Percentiles rank a stretch among this genome's conserved stretches.
phyloP scores from a whole-genome alignment of 768 basidiomycete species.

The Auriscalpium microsporum region DNA sequence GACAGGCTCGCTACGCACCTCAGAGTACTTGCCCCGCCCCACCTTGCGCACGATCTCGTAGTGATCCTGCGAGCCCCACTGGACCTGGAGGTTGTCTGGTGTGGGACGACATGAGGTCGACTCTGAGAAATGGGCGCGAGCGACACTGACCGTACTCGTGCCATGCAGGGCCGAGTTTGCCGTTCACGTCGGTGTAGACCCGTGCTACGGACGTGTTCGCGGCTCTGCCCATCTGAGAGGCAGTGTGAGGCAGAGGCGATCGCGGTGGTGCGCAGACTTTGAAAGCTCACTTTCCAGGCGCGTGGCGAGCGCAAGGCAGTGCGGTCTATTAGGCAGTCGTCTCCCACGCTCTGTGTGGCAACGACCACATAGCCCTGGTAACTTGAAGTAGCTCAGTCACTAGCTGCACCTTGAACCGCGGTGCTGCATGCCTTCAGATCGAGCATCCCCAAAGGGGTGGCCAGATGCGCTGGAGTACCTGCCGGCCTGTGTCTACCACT shows the following conservation, averaged over 20 bases:
- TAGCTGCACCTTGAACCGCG: no score
- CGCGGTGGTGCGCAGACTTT: background rate
- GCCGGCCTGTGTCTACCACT: conserved; percentile 38
- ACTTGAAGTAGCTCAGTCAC: no score
- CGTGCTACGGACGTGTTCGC: conserved; percentile 73
- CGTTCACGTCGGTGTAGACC: conserved; percentile 85
- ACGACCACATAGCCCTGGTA: no score
- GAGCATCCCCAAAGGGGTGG: conserved; percentile 30
- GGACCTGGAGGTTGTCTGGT: conserved; percentile 90
- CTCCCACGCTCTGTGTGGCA: background rate
- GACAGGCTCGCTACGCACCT: conserved; percentile 40
- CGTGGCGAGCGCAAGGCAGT: background rate
- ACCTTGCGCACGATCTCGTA: conserved; percentile 98
- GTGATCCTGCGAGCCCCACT: conserved; percentile 95
- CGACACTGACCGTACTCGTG: conserved; percentile 79
- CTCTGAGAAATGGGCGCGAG: background rate
- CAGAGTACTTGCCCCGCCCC: conserved; percentile 90
- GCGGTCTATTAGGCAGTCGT: background rate
- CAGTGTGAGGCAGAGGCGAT: background rate
- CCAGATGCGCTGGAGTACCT: conserved; percentile 51
- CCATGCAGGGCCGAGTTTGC: conserved; percentile 82
- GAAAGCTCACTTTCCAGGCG: background rate
- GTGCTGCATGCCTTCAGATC: background rate
- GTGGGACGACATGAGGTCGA: conserved; percentile 4
- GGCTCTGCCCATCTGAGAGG: conserved; percentile 53